These are phyloP conservation scores for Tetragonia tetragonoides DNA, from an alignment of 148 eudicot genomes.

Conservation along the genomic window DNA sequence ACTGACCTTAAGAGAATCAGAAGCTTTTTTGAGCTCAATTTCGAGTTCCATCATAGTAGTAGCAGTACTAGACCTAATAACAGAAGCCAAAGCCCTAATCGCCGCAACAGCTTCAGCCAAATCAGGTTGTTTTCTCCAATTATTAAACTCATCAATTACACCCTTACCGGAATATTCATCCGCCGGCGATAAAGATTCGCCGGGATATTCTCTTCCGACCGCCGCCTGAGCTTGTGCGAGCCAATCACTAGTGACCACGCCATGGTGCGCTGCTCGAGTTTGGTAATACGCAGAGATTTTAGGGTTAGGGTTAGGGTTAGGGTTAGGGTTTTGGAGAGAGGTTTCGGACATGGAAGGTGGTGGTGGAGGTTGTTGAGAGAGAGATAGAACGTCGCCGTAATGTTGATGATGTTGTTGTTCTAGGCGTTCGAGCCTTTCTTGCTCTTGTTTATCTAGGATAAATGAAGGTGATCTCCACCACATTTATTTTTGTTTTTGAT, in stretches of 20 bases:
- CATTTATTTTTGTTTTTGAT: constrained; percentile 34
- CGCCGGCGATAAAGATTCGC: not conserved
- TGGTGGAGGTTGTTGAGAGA: constrained; percentile 18
- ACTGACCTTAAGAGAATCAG: constrained; percentile 75
- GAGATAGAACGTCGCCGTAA: constrained; percentile 44
- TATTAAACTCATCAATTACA: constrained; percentile 83
- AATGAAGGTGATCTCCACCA: constrained; percentile 86
- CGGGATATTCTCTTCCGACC: constrained; percentile 18
- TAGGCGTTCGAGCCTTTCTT: constrained; percentile 17
- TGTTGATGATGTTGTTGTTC: constrained; percentile 7
- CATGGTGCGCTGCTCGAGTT: constrained; percentile 84
- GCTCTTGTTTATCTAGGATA: constrained; percentile 59
- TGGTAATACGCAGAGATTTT: constrained; percentile 81
- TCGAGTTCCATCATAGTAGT: constrained; percentile 96
- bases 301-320: constrained; percentile 33
- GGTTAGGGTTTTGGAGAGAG: constrained; percentile 52
- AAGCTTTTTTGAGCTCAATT: constrained; percentile 86
- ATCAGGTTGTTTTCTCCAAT: constrained; percentile 87
- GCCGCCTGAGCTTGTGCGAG: constrained; percentile 91
- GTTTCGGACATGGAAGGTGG: constrained; percentile 48
- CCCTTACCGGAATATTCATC: constrained; percentile 28
- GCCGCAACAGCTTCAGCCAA: constrained; percentile 98
- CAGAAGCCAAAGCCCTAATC: constrained; percentile 90
- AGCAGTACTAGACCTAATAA: constrained; percentile 72
- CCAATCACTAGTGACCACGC: constrained; percentile 94